Base-by-base conservation (phyloP, 208 protist genomes). In the Vickermania ingenoplastis region DNA sequence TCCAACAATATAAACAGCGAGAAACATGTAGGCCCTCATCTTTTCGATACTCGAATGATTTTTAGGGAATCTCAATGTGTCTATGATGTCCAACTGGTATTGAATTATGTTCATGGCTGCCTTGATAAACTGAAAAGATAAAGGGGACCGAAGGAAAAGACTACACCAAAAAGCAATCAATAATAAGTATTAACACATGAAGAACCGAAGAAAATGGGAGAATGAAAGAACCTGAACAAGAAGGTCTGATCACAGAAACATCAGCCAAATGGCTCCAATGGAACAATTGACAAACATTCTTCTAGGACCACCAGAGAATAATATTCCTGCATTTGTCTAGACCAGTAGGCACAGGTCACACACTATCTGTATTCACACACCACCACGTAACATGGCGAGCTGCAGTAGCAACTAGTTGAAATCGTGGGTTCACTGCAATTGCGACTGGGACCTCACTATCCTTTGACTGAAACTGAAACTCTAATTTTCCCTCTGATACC, bases 331-430 rank as follows among this genome's bases (percentile, higher is more conserved):
- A n/a, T n/a, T n/a, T n/a, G n/a, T n/a, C n/a, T n/a, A 45, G 36
- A 45, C 7, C 11, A 45, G 36, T n/a, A 45, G 36, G 36, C 36
- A 45, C 17, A n/a, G 11, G 53, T 50, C 21, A 56, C 41, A 53
- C 50, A 63, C 62, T 52, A 84, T 80, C 59, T n/a, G n/a, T n/a
- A 29, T 25, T 22, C 54, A 91, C 77, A 5, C 79, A 66, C 83
- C 83, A 94, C 87, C 81, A 94, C 24, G 87, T 94, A 1, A 91
- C 71, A 57, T 67, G 71, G 26, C 81, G 78, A 17, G 87, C 83
- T 1, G 81, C 81, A 1, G 77, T 86, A 11, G 78, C 80, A 17
- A 88, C 70, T 0, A 94, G 61, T 21, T 67, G 65, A 25, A 77
- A 89, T 11, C 77, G 69, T 31, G 71, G 67, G 61, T 91, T 91